phyloP scores from a whole-genome alignment of 202 grass and related monocot genomes.

The Schoenoplectus tabernaemontani region DNA sequence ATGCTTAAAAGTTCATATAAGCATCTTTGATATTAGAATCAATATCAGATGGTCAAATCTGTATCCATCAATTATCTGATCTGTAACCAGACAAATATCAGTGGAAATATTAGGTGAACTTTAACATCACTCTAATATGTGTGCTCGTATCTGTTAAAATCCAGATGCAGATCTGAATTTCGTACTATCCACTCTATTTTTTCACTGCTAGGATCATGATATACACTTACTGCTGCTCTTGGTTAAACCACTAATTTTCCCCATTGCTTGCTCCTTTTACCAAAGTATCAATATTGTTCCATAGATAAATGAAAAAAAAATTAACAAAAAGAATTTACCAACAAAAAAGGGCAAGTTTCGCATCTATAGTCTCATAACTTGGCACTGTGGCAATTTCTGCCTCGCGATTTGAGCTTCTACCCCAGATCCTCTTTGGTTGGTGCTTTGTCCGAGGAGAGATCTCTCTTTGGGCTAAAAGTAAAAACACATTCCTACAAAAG shows the following conservation, averaged over 20 bases:
- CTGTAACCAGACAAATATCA: not conserved
- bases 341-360: conserved; percentile 65
- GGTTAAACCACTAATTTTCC: not conserved
- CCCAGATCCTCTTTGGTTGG: conserved; percentile 65
- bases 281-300: not conserved
- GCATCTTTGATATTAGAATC: not conserved
- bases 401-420: conserved; percentile 26
- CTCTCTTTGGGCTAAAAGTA: conserved; percentile 77
- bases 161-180: not conserved
- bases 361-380: conserved; percentile 54
- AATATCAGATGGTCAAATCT: not conserved
- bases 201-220: not conserved
- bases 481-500: conserved; percentile 67
- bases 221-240: not conserved
- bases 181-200: not conserved
- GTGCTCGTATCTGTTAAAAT: not conserved
- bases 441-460: conserved; percentile 73
- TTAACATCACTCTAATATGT: not conserved
- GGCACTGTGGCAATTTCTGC: conserved; percentile 22
- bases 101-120: not conserved
- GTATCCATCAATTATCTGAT: not conserved
- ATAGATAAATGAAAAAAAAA: not conserved
- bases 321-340: conserved; percentile 48
- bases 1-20: not conserved
- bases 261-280: not conserved